phyloP scores from a whole-genome alignment of 1,139 yeast genomes.

The Kodamaea arcana region DNA sequence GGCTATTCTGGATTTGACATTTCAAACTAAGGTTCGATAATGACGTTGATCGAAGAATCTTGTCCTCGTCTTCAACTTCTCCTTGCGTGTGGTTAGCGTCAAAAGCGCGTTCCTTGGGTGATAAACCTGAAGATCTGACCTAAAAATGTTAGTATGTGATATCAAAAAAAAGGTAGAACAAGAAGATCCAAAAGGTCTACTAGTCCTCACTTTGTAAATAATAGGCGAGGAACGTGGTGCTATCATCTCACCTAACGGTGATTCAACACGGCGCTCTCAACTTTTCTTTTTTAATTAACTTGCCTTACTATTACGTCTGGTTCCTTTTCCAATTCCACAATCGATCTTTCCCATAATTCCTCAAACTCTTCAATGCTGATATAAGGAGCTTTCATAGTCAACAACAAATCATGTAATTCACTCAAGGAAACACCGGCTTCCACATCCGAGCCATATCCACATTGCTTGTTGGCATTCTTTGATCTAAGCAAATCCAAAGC shows the following conservation, averaged over 20 bases:
- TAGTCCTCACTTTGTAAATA: neutral
- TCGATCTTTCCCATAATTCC: slow-evolving; percentile 70
- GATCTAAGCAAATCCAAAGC: slow-evolving; percentile 64
- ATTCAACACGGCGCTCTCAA: neutral
- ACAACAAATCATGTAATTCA: slow-evolving; percentile 58
- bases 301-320: slow-evolving; percentile 86
- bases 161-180: slow-evolving; percentile 3
- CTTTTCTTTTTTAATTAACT: slow-evolving; percentile 30
- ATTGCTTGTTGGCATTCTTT: slow-evolving; percentile 63
- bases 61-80: slow-evolving; percentile 32
- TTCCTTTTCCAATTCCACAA: slow-evolving; percentile 61
- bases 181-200: neutral
- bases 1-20: slow-evolving; percentile 56
- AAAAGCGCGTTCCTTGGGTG: slow-evolving; percentile 19
- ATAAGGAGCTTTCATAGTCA: slow-evolving; percentile 54
- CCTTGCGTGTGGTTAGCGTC: slow-evolving; percentile 31
- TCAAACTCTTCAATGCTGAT: slow-evolving; percentile 73
- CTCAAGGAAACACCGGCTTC: slow-evolving; percentile 50
- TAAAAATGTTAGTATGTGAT: slow-evolving; percentile 22
- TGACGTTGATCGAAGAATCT: slow-evolving; percentile 71
- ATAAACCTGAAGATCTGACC: slow-evolving; percentile 28
- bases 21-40: slow-evolving; percentile 57
- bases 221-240: neutral
- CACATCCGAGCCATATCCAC: slow-evolving; percentile 48
- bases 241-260: neutral